Evolutionary conservation across 805 yeast genomes (phyloP).

Genomic region (Metschnikowia anglica): DNA sequence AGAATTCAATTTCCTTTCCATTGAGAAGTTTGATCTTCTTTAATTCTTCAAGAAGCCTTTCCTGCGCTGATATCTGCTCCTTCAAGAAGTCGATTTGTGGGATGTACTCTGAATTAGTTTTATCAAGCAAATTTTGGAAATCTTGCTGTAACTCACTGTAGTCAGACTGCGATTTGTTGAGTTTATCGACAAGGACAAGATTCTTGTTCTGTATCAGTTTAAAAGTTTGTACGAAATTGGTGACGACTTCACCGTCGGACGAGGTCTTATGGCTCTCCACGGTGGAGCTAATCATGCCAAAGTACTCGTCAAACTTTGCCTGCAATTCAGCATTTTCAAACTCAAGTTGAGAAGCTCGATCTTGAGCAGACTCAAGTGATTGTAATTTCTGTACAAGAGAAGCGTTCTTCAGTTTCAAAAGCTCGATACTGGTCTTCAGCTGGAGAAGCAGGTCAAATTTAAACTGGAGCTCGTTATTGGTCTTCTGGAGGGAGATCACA

Average conservation of each 20-base stretch:
- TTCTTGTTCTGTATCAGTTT: constrained; percentile 32
- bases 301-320: constrained; percentile 45
- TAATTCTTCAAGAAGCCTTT: constrained; percentile 33
- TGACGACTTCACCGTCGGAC: constrained; percentile 15
- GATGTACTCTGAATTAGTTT: constrained; percentile 11
- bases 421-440: constrained; percentile 47
- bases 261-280: constrained; percentile 20
- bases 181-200: constrained; percentile 39
- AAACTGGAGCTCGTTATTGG: constrained; percentile 51
- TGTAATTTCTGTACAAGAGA: constrained; percentile 40
- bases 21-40: constrained; percentile 54
- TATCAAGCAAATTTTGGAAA: constrained; percentile 4
- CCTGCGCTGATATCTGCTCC: constrained; percentile 15
- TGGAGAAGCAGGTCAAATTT: constrained; percentile 51
- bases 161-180: constrained; percentile 23
- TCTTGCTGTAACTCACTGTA: constrained; percentile 18
- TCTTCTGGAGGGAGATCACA: constrained; percentile 38
- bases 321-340: constrained; percentile 49
- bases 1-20: constrained; percentile 56
- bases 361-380: constrained; percentile 42
- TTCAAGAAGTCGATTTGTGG: constrained; percentile 19
- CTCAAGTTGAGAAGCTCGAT: constrained; percentile 47
- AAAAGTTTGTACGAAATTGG: constrained; percentile 35
- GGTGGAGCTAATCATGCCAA: constrained; percentile 42
- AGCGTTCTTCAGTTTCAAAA: constrained; percentile 55